Base-by-base conservation (phyloP, 2,329 filamentous ascomycete species). In the Lecanicillium sp. region DNA sequence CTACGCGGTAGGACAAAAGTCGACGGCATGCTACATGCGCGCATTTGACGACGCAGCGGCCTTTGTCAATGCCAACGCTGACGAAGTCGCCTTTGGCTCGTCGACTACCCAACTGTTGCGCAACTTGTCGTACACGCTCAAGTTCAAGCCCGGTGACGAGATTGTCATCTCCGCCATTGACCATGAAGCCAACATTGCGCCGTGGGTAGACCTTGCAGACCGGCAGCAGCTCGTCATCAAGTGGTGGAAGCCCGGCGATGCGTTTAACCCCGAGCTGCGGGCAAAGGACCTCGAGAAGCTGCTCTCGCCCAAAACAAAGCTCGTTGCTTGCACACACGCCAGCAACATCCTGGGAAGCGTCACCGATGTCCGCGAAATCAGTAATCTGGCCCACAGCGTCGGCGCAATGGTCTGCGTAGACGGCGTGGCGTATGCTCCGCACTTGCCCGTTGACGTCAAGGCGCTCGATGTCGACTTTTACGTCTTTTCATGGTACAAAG, bases 401-500 rank as follows among this genome's bases (percentile, higher is more conserved):
- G 54, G 40, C 50, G 75, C 81, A 2, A 56, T 87, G 2, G 62
- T 89, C 2, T 80, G 73, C 46, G 82, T 89, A 5, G 85, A 90
- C 57, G 84, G 78, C 3, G 85, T 89, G 0, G 80, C 83, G 4
- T 86, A 78, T 51, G 83, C 84, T 0, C 85, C 85, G 0, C 85
- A 90, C 55, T 68, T 83, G 4, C 65, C 65, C 7, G 60, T 90
- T 9, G 80, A 90, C 53, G 80, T 89, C 4, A 68, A 74, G 45
- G 75, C 63, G 0, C 65, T 86, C 0, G 83, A 72, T 1, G 80
- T 83, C 0, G 85, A 90, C 53, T 80, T 88, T 48, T 90, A 89
- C 56, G 62, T 70, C n/a, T 86, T 89, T 53, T 80, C 72, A 1
- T 89, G 83, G 84, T 89, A 89, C 61, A 90, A 90, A 56, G 75